Evolutionary conservation across 2,329 filamentous ascomycete genomes (phyloP), one percentile per base, ranked within the genome.

Genomic region (Hypoxylon sp.): DNA sequence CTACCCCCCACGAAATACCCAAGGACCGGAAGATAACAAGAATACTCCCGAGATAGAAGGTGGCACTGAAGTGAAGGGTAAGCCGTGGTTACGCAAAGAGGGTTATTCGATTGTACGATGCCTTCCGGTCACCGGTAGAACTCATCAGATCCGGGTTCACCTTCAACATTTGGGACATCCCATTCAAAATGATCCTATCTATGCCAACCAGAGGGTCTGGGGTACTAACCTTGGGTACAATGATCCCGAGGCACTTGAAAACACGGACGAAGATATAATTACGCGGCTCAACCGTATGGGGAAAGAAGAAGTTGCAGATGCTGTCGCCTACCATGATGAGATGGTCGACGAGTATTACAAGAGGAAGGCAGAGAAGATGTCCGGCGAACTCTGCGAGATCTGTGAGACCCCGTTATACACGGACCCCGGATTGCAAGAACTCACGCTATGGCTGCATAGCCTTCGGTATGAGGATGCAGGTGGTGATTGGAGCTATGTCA

Each of bases 101-200:
- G 94, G 94, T 36, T 98, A 98, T 80, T 97, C 94, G 28, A 93
- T 99, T 70, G 94, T 99, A 14, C 91, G 96, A 73, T 98, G 96
- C 78, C 87, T 97, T 63, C 96, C 96, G 0, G 88, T 98, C 28
- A 99, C 96, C 0, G 96, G 96, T 0, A 89, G 96, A 55, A 99
- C 96, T 11, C 96, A 99, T 76, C 96, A 99, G 79, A 87, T 99
- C 52, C 90, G 96, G 34, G 96, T 99, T 17, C 96, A 99, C 76
- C 85, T 99, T 14, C 96, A 99, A 77, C 97, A 93, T 79, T 84
- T 99, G 2, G 96, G 96, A 1, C 92, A 98, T 77, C 96, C 96
- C 1, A 98, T 99, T 73, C 90, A 93, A 70, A 99, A 99, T 79
- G 96, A 99, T 77, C 96, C 96, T 6, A 98, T 99, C 74, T 99